Percentiles rank a stretch among this genome's conserved stretches.
These are phyloP conservation scores for Russula sp. DNA, from an alignment of 768 basidiomycete species.

Conservation along the genomic window DNA sequence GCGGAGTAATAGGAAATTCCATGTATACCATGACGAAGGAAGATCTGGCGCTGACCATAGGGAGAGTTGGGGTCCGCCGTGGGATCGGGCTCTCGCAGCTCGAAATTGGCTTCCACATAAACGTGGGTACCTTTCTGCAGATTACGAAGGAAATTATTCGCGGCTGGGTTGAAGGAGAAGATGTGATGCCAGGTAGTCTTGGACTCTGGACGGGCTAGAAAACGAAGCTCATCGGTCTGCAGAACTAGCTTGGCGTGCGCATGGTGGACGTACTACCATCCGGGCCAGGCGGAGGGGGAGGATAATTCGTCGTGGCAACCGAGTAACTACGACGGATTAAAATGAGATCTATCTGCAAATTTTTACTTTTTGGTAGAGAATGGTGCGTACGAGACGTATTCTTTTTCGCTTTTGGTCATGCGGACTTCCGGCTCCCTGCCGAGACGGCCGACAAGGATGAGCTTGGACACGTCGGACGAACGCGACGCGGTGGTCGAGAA, in stretches of 20 bases:
- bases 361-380: not conserved
- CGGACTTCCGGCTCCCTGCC: constrained; percentile 66
- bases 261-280: constrained; percentile 49
- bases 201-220: constrained; percentile 46
- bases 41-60: constrained; percentile 74
- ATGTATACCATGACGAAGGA: constrained; percentile 67
- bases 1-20: not conserved
- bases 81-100: constrained; percentile 66
- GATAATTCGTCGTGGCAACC: constrained; percentile 65
- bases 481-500: constrained; percentile 58
- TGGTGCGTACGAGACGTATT: constrained; percentile 63
- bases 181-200: constrained; percentile 72
- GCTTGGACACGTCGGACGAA: constrained; percentile 61
- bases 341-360: not conserved
- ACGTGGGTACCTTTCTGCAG: constrained; percentile 69
- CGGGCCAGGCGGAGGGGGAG: constrained; percentile 49
- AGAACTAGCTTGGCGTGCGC: no score
- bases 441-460: constrained; percentile 71
- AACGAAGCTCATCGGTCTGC: not conserved
- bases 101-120: constrained; percentile 75
- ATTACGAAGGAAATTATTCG: constrained; percentile 59
- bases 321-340: constrained; percentile 48
- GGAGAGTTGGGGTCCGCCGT: constrained; percentile 60
- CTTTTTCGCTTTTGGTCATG: constrained; percentile 64
- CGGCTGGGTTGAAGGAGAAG: constrained; percentile 57